Conservation (phyloP, 2,329 filamentous ascomycete species). For the Fusarium compactum region DNA sequence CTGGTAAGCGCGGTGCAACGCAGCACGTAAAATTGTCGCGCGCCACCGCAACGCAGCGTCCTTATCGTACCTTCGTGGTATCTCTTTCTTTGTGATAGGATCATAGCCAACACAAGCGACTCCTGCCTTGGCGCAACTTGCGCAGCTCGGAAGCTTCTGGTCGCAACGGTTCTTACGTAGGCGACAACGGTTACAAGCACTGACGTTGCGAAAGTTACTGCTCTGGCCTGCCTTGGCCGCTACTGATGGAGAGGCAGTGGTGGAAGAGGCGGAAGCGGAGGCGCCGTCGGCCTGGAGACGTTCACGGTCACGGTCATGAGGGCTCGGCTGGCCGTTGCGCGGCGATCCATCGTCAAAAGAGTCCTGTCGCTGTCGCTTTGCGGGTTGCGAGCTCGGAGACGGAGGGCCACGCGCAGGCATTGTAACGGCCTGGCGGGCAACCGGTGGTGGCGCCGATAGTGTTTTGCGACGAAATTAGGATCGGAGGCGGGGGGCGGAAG, state of each 20-base stretch:
- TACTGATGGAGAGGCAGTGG: conserved; percentile 44
- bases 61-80: conserved; percentile 83
- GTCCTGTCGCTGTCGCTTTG: conserved; percentile 68
- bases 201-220: conserved; percentile 85
- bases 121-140: conserved; percentile 91
- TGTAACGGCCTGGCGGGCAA: conserved; percentile 48
- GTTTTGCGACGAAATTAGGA: conserved; percentile 27
- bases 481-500: conserved; percentile 9
- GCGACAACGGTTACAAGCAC: conserved; percentile 92
- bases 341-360: conserved; percentile 63
- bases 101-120: conserved; percentile 96
- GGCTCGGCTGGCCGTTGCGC: conserved; percentile 48
- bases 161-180: conserved; percentile 95
- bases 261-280: conserved; percentile 48
- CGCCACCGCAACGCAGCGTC: conserved; percentile 1
- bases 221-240: conserved; percentile 65
- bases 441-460: conserved; percentile 39
- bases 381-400: conserved; percentile 63
- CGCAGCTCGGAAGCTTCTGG: conserved; percentile 90
- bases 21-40: conserved; percentile 17
- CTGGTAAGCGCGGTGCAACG: background rate
- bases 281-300: conserved; percentile 49
- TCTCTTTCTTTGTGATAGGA: conserved; percentile 95
- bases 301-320: conserved; percentile 43
- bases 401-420: conserved; percentile 63